Conservation (phyloP, 371 early-diverging fungal species). For the Parasitella parasitica region DNA sequence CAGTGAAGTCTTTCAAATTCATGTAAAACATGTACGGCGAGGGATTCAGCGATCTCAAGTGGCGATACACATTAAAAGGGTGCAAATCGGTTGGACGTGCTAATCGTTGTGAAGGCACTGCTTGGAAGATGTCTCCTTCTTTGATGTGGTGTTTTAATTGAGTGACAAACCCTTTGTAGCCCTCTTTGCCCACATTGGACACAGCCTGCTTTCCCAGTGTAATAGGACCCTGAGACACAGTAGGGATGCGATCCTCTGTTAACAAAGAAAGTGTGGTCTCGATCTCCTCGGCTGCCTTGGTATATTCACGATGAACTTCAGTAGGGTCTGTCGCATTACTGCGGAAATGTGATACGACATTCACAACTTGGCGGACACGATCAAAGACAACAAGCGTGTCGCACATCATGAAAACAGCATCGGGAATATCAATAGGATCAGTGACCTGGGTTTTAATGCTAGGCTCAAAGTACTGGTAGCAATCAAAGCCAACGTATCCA, state of each 20-base stretch:
- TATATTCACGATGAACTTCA: constrained; percentile 63
- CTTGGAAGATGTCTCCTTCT: constrained; percentile 96
- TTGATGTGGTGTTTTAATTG: constrained; percentile 88
- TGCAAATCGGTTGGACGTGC: constrained; percentile 85
- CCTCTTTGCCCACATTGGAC: constrained; percentile 88
- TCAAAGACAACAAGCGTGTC: constrained; percentile 95
- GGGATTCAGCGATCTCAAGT: constrained; percentile 93
- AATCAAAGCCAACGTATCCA: constrained; percentile 96
- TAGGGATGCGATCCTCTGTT: constrained; percentile 52
- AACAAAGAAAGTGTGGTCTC: constrained; percentile 64
- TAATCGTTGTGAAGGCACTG: constrained; percentile 92
- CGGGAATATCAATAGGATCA: constrained; percentile 90
- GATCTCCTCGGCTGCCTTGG: constrained; percentile 63
- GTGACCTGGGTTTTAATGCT: constrained; percentile 69
- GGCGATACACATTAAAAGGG: constrained; percentile 96
- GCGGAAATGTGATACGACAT: constrained; percentile 88
- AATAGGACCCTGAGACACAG: constrained; percentile 68
- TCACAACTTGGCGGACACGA: constrained; percentile 86
- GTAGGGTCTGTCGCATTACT: constrained; percentile 58
- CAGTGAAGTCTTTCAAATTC: constrained; percentile 84
- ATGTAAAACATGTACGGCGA: constrained; percentile 99
- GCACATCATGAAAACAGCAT: constrained; percentile 89
- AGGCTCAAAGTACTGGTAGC: constrained; percentile 96
- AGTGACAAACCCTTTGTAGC: constrained; percentile 86
- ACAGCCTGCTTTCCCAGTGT: constrained; percentile 58